Evolutionary conservation across 2,329 filamentous ascomycete genomes (phyloP), one percentile per base, ranked within the genome.

Genomic region (Cladosporium velox): DNA sequence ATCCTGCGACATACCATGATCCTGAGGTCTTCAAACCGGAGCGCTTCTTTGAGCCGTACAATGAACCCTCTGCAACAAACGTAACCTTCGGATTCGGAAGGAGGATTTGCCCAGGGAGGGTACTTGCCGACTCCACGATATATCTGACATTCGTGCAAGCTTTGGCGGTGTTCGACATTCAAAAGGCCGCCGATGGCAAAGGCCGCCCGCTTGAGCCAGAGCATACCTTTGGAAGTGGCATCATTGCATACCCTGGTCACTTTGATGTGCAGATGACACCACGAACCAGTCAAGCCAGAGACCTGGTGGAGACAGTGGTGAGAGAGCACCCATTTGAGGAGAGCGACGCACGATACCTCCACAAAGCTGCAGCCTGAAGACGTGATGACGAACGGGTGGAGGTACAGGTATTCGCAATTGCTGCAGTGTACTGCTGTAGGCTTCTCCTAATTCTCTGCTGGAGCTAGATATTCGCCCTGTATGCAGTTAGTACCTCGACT

Each of bases 1-100:
- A 73, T 44, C 66, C 70, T 4, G 49, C 66, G 1, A 63, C 67
- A 3, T 70, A 67, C 44, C 67, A 70, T 10, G 65, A 72, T 11
- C 69, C 72, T 2, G 70, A 72, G 12, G 34, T n/a, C 11, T 77
- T 67, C 58, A 77, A 81, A 44, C 71, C 76, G 34, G 74, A 72
- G 54, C 66, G 70, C 8, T 64, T 68, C 4, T 62, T 68, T 4
- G 72, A 66, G 32, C 57, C 68, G 14, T 59, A 70, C 14, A 67
- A 70, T 4, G 72, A 74, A 41, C 65, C 70, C 54, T 49, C 68
- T 35, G 63, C 71, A 2, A 64, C 66, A 8, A 52, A 52, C 10
- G 64, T 71, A 26, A 63, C 66, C 64, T 72, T 67, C 21, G 70
- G 70, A 3, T 72, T 70, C 18, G 69, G 70, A 11, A 65, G 69